A percentile compares a stretch with the other conserved stretches of the same genome.
Evolutionary conservation across 306 rosid genomes (phyloP).

Genomic region (Hylodesmum podocarpum): DNA sequence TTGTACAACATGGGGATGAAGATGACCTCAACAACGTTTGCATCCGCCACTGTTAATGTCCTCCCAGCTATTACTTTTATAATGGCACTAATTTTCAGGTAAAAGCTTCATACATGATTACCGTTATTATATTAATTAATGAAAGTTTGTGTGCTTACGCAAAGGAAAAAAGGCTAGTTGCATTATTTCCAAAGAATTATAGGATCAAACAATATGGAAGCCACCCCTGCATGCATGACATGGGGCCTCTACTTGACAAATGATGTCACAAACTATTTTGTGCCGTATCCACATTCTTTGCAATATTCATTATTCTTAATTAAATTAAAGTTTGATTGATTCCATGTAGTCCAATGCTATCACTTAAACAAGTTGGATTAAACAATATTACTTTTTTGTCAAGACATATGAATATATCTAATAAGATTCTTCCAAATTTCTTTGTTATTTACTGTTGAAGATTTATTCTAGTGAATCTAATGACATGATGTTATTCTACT

Average conservation of each 20-base stretch:
- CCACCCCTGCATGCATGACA: not conserved
- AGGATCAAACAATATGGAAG: slow-evolving; percentile 8
- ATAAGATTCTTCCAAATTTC: slow-evolving; percentile 27
- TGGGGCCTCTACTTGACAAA: slow-evolving; percentile 19
- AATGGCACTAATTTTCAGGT: slow-evolving; percentile 95
- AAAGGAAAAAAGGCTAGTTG: slow-evolving; percentile 1
- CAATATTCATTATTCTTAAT: not conserved
- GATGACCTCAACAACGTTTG: slow-evolving; percentile 88
- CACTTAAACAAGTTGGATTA: slow-evolving; percentile 15
- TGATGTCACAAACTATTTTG: slow-evolving; percentile 15
- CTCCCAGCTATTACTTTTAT: slow-evolving; percentile 93
- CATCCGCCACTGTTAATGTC: slow-evolving; percentile 72
- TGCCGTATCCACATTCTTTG: slow-evolving; percentile 3
- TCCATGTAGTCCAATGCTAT: not conserved
- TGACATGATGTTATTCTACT: not conserved
- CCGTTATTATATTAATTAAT: not conserved
- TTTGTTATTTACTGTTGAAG: not conserved
- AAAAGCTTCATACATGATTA: slow-evolving; percentile 24
- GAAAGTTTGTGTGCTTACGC: slow-evolving; percentile 16
- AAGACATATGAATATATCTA: slow-evolving; percentile 8
- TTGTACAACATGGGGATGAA: slow-evolving; percentile 89
- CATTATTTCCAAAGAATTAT: not conserved
- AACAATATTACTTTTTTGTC: not conserved
- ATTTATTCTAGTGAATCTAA: slow-evolving; percentile 2
- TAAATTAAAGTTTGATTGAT: slow-evolving; percentile 14